Base-by-base conservation (phyloP, 1,284 basidiomycete species). In the Boletellus dicymbophilus region DNA sequence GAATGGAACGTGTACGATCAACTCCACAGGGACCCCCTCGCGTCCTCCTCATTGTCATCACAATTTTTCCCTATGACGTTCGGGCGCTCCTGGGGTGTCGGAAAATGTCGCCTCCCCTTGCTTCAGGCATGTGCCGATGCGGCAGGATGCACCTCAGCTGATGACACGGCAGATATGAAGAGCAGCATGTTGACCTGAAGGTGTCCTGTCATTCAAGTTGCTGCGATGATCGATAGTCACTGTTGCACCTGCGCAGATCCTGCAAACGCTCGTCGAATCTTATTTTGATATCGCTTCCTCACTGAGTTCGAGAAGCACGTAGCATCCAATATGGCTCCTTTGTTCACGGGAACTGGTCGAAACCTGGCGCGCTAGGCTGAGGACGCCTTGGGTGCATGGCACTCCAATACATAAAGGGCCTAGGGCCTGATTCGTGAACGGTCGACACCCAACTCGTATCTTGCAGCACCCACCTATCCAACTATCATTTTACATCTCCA, bases 341-440 rank as follows among this genome's bases (percentile, higher is more conserved):
- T 45, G 40, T 57, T 52, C 36, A n/a, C 48, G 49, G 57, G 25
- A 44, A 31, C 44, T 22, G 41, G 30, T 48, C 34, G 37, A 31
- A n/a, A 30, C 58, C 48, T n/a, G 47, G 33, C 28, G 33, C 44
- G 36, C 37, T 44, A n/a, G n/a, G n/a, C 36, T 41, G 37, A 47
- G 20, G 21, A 44, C 21, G 21, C 41, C 6, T 40, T 21, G 45
- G 44, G 18, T 39, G 41, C 49, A 33, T 45, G 18, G 30, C 42
- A 31, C 20, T 27, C 28, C 49, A 49, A 58, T 50, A 63, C 65
- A 50, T 58, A 65, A 65, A 50, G 33, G 44, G 18, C 33, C 28
- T 65, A 50, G 33, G 44, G 18, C 33, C 28, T 27, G n/a, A 12
- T 36, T 23, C 26, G 37, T 49, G 39, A 33, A 44, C 33, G 38